phyloP scores from a whole-genome alignment of 2,329 filamentous ascomycete genomes.

The Septoria linicola region DNA sequence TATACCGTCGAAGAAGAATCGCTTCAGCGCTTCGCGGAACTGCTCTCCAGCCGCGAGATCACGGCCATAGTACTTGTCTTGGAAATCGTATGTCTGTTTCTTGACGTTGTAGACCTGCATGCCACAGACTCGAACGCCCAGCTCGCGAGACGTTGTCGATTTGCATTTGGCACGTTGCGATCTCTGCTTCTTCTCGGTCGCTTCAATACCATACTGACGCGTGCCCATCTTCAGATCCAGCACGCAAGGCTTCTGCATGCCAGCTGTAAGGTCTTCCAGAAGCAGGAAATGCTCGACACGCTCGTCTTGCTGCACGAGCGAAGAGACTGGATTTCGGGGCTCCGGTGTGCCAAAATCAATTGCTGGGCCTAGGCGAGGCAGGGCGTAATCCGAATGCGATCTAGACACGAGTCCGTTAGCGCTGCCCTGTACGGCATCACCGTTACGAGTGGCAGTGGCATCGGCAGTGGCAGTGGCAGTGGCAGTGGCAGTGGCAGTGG shows the following conservation, averaged over 20 bases:
- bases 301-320: constrained; percentile 49
- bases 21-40: constrained; percentile 82
- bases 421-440: not conserved
- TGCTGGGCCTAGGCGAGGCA: constrained; percentile 31
- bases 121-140: constrained; percentile 91
- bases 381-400: not conserved
- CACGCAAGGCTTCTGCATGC: constrained; percentile 95
- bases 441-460: not conserved
- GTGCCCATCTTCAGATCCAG: constrained; percentile 99
- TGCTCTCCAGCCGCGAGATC: constrained; percentile 82
- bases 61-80: constrained; percentile 96
- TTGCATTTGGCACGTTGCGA: constrained; percentile 93
- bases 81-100: constrained; percentile 83
- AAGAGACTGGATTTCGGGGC: constrained; percentile 47
- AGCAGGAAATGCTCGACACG: constrained; percentile 91
- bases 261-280: constrained; percentile 89
- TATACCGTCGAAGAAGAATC: constrained; percentile 87
- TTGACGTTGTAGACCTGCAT: constrained; percentile 93
- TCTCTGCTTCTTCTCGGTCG: constrained; percentile 83
- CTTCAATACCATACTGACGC: constrained; percentile 91
- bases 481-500: not conserved
- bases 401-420: not conserved
- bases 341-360: constrained; percentile 32
- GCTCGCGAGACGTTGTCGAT: constrained; percentile 82
- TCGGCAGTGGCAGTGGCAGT: not conserved